Evolutionary conservation across 2,329 filamentous ascomycete genomes (phyloP).

Genomic region (Didymella segeticola): DNA sequence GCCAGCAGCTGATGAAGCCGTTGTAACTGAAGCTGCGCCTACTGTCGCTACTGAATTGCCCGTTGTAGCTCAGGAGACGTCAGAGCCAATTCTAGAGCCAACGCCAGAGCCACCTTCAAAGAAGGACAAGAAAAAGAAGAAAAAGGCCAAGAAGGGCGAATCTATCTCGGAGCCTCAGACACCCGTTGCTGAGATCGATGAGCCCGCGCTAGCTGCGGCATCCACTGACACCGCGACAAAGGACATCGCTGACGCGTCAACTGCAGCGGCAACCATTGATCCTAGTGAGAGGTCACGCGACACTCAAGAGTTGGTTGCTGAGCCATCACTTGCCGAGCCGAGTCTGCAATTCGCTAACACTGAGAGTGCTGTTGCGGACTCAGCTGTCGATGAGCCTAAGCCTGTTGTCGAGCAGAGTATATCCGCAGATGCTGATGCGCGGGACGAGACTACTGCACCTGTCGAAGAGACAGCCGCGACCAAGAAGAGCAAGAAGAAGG

Average conservation of each 20-base stretch:
- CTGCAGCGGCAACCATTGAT: neutral
- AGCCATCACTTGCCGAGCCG: neutral
- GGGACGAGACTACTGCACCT: slow-evolving; percentile 7
- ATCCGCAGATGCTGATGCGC: neutral
- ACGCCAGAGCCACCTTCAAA: slow-evolving; percentile 18
- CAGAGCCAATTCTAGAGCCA: neutral
- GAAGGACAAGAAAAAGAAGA: slow-evolving; percentile 38
- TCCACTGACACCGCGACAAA: neutral
- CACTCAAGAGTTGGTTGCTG: neutral
- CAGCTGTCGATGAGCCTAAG: neutral
- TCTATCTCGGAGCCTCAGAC: slow-evolving; percentile 28
- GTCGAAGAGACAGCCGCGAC: slow-evolving; percentile 10
- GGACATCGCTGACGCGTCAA: neutral
- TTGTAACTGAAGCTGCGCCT: neutral
- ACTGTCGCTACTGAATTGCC: neutral
- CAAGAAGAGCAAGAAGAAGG: slow-evolving; percentile 34
- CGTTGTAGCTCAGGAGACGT: neutral
- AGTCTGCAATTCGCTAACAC: neutral
- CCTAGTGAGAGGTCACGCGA: neutral
- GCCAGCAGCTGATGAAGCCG: neutral
- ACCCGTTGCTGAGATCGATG: slow-evolving; percentile 8
- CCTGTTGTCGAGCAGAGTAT: neutral
- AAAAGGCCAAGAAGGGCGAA: slow-evolving; percentile 36
- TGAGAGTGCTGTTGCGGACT: neutral
- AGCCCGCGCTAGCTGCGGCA: neutral